Evolutionary conservation across 31 red algal genomes (phyloP).

Genomic region (Odonthalia washingtoniensis): DNA sequence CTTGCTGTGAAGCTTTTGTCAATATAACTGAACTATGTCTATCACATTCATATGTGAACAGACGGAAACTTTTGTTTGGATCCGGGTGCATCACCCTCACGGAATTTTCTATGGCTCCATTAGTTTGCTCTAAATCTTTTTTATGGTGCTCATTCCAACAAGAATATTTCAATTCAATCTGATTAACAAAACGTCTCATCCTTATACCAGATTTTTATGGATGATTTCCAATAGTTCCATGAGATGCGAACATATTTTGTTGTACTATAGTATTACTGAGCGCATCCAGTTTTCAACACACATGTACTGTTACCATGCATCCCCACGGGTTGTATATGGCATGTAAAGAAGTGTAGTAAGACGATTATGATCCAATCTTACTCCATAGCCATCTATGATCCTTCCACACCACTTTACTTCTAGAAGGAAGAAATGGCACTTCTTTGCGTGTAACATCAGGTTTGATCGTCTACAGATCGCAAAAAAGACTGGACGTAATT

Average conservation of each 20-base stretch:
- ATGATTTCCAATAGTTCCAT: not conserved
- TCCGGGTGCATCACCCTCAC: not conserved
- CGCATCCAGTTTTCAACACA: slow-evolving; percentile 28
- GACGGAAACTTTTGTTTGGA: not conserved
- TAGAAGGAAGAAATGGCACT: not conserved
- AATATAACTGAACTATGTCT: not conserved
- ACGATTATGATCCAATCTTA: not conserved
- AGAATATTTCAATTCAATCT: not conserved
- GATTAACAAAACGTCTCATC: not conserved
- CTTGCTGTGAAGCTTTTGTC: not conserved
- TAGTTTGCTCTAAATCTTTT: not conserved
- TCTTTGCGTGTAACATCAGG: slow-evolving; percentile 1
- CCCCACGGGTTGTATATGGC: not conserved
- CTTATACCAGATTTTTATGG: not conserved
- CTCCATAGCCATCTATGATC: not conserved
- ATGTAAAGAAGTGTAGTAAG: not conserved
- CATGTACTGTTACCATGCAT: not conserved
- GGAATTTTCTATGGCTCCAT: not conserved
- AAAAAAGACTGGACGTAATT: no score
- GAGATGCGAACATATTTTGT: not conserved
- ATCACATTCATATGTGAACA: slow-evolving; percentile 12
- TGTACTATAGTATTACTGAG: not conserved
- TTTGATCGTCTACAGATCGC: no score
- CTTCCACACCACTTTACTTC: not conserved
- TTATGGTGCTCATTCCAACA: not conserved